These are phyloP conservation scores for Eucalyptus curtisii DNA, from an alignment of 345 rosid genomes.

Conservation along the genomic window DNA sequence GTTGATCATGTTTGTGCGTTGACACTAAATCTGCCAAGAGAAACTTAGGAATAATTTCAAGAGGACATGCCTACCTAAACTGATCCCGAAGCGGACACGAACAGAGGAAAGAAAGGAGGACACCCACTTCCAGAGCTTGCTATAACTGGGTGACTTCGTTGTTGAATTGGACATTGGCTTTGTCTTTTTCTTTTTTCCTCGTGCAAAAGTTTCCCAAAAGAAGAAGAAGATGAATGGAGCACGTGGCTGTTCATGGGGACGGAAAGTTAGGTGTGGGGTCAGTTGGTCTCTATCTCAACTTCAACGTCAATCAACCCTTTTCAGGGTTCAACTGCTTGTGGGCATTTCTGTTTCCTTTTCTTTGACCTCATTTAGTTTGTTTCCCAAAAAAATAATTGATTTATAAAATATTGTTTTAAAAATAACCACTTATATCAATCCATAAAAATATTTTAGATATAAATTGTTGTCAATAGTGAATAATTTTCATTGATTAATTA, in stretches of 20 bases:
- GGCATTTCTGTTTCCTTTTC: not conserved
- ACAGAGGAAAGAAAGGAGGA: not conserved
- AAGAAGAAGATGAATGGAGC: not conserved
- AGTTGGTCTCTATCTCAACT: not conserved
- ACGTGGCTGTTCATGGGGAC: not conserved
- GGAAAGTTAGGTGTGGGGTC: not conserved
- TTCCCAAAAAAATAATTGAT: too few species aligned
- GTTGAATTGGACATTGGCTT: not conserved
- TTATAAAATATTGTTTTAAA: too few species aligned
- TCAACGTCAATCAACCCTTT: not conserved
- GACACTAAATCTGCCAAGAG: not conserved
- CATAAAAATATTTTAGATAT: too few species aligned
- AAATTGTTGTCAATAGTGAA: not conserved
- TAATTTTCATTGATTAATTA: accelerated
- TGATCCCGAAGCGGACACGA: not conserved
- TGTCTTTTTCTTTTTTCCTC: not conserved
- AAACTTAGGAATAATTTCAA: not conserved
- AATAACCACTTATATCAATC: too few species aligned
- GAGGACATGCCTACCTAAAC: not conserved
- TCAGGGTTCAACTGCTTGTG: not conserved
- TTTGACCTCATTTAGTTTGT: too few species aligned
- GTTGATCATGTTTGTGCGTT: not conserved
- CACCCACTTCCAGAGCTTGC: not conserved
- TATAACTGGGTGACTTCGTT: not conserved
- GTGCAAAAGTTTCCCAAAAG: not conserved